Evolutionary conservation across 805 yeast species (phyloP), one percentile per base, ranked within the genome.

Genomic region (Kuraishia piskuri): DNA sequence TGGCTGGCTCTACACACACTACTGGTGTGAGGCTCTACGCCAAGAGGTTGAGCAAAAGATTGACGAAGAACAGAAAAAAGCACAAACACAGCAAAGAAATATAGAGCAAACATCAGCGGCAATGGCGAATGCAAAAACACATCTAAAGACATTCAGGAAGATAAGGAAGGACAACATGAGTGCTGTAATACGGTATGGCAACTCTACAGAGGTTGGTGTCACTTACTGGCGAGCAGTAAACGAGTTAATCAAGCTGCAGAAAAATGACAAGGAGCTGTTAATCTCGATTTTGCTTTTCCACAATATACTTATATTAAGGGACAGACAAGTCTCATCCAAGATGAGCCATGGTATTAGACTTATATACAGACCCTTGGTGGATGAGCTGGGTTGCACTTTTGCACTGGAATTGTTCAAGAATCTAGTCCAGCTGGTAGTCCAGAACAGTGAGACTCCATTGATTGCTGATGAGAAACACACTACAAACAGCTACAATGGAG

Each of bases 1-100:
- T 50, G 70, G 68, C 5, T 94, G 98, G 97, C 69, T 92, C 2
- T 76, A 76, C 65, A 76, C 71, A 2, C 74, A 85, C 60, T 92
- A 84, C 68, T 92, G 99, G 99, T 57, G 65, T 19, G 70, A 66
- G 31, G 63, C 67, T 14, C 63, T 66, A 2, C 57, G 59, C 8
- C 57, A 52, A 26, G 52, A 52, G 37, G 24, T 20, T 17, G 22
- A 10, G 51, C 59, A 56, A 1, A 61, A 53, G 2, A 60, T 58
- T 23, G 63, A 56, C 19, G n/a, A 23, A 8, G 61, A 59, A 9
- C 58, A 53, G 45, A 61, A 57, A 20, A 14, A 31, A 44, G 26
- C 49, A 44, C 51, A 46, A 26, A 51, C 26, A 45, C 44, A 46
- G 44, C n/a, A 17, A 46, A 45, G 9, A 31, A 37, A 46, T 36